Base-by-base conservation (phyloP, 345 rosid species). In the Conringia planisiliqua region DNA sequence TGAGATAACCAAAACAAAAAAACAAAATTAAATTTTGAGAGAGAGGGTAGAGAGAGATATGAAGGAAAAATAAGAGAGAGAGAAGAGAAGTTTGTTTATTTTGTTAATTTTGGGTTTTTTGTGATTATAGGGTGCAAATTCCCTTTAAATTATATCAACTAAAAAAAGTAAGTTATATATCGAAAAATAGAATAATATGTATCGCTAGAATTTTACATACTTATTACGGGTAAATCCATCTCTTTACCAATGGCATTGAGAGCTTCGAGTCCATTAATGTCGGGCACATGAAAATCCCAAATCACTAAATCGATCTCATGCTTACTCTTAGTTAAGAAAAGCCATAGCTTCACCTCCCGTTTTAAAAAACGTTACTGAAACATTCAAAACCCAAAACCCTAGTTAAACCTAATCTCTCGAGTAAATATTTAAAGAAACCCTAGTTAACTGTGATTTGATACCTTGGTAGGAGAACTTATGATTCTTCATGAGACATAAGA, bases 201-300 rank as follows among this genome's bases (percentile, higher is more conserved):
- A n/a, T n/a, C n/a, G n/a, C n/a, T 42, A 9, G 13, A 22, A 47
- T 39, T 32, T 6, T 30, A 20, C 14, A 30, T 76, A 63, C 75
- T 69, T 42, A 62, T 65, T 24, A 76, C 50, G 4, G 80, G 80
- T 14, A 76, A 63, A 62, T 76, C 43, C 59, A 62, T 69, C 6
- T 42, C 42, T 62, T 52, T 62, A 35, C 12, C 10, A 36, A 69
- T 54, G 65, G 18, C 24, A 5, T 40, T 62, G 50, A 76, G 75
- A 62, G 80, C 80, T 16, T 69, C 27, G 17, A 54, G 32, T 43
- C 32, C 80, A 70, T 62, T 55, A 36, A 68, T 62, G 13, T 50
- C 39, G 3, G 55, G 69, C 48, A 68, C 39, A 52, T 76, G 64
- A 46, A 52, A 62, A 62, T 76, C 80, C 80, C 75, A 76, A 51